Evolutionary conservation across 208 protist genomes (phyloP), one percentile per base, ranked within the genome.

Genomic region (Wallacemonas sp.): DNA sequence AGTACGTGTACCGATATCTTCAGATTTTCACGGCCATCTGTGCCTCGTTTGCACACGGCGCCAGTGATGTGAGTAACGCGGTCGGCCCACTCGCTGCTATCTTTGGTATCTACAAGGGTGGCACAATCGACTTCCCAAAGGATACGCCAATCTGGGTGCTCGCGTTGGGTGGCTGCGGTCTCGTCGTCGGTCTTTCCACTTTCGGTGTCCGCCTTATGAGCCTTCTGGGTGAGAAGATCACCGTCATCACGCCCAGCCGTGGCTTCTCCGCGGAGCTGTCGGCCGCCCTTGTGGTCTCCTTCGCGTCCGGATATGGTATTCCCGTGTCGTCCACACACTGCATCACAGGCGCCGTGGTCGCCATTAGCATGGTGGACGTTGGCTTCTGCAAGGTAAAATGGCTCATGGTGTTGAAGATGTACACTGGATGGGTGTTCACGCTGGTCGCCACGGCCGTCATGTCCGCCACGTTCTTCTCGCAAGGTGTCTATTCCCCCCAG

Each of bases 291-390:
- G 82, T 90, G 24, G 79, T 97, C 4, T 88, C 92, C 33, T 77
- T 94, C 49, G 84, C 87, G 27, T 94, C 88, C 19, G 75, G 62
- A 58, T 86, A 84, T 53, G 83, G 82, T 45, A 77, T 95, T 44
- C 90, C 91, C 33, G 84, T 98, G 30, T 93, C 82, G 1, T 96
- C 90, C 15, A 98, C 94, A 9, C 91, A 97, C 74, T 91, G 86
- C 66, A 95, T 92, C 56, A 90, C 90, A 12, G 94, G 94, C 19
- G 86, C 87, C n/a, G 78, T 97, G 26, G 70, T 95, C 9, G 88
- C 85, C 14, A 83, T 90, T 47, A 86, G 83, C 31, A 82, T 97
- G 49, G 64, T 92, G 24, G 87, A 92, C 39, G 77, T 90, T 26
- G 87, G 83, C 28, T 67, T 84, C 46, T 34, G 30, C 19, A 77